These are phyloP conservation scores for Mortierella sp. DNA, from an alignment of 371 early-diverging fungal species.

Conservation along the genomic window DNA sequence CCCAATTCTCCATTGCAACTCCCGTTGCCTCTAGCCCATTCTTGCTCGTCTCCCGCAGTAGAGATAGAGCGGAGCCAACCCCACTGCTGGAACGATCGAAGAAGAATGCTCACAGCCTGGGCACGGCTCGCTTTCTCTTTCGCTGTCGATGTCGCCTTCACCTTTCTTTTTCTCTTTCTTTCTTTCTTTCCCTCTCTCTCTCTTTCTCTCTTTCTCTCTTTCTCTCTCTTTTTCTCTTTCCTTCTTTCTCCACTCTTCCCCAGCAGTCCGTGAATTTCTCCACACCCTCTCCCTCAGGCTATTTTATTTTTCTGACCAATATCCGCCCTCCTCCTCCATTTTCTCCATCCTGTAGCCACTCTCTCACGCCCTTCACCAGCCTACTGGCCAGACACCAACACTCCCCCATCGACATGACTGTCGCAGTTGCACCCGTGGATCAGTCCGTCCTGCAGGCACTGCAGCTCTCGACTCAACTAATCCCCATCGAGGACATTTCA, in stretches of 20 bases:
- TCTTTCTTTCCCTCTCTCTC: not conserved
- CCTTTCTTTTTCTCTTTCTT: not conserved
- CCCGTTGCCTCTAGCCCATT: not conserved
- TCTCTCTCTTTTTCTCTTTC: not conserved
- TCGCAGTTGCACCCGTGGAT: constrained; percentile 30
- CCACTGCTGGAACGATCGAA: too few relatives aligned
- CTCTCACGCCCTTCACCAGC: not conserved
- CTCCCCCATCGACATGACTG: constrained; percentile 19
- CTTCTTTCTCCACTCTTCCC: not conserved
- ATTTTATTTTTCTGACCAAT: too few relatives aligned
- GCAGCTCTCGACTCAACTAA: constrained; percentile 24
- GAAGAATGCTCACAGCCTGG: too few relatives aligned
- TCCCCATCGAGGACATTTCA: constrained; percentile 37
- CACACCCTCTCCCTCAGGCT: not conserved
- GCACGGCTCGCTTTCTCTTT: not conserved
- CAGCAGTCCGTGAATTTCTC: not conserved
- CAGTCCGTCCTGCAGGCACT: constrained; percentile 26
- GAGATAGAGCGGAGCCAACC: too few relatives aligned
- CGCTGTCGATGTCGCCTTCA: not conserved
- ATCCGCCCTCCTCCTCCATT: not conserved
- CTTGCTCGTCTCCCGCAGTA: not conserved
- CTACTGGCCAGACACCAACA: not conserved
- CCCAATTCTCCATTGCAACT: not conserved
- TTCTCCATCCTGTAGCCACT: not conserved
- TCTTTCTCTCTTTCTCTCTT: not conserved